phyloP scores from a whole-genome alignment of 768 basidiomycete species.

The Auriscalpium microsporum region DNA sequence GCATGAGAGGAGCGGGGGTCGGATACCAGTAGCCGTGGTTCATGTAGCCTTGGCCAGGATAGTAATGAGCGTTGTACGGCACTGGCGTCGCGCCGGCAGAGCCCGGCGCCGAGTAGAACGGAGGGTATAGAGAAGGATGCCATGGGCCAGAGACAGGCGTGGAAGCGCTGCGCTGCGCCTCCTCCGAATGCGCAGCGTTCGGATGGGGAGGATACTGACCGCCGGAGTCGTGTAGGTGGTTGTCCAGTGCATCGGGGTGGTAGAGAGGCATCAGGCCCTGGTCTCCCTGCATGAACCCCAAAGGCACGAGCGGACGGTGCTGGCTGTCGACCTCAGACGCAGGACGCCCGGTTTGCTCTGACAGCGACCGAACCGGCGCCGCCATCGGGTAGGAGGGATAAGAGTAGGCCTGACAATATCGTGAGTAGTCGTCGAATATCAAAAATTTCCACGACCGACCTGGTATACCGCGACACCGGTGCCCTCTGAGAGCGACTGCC shows the following conservation, averaged over 20 bases:
- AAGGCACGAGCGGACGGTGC: constrained; percentile 53
- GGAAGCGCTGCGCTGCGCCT: constrained; percentile 8
- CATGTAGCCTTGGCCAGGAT: too few relatives aligned
- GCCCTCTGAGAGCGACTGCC: too few relatives aligned
- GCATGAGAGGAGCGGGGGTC: too few relatives aligned
- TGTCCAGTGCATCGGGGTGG: constrained; percentile 54
- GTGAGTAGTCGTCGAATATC: neutral
- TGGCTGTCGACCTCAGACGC: neutral
- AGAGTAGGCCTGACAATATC: neutral
- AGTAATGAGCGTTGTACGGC: too few relatives aligned
- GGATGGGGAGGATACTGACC: constrained; percentile 27
- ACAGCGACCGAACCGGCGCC: neutral
- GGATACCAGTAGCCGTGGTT: too few relatives aligned
- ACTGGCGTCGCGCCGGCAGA: neutral
- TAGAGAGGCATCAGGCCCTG: constrained; percentile 67
- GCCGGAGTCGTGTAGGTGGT: constrained; percentile 36
- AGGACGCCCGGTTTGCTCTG: neutral
- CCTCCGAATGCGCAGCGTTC: constrained; percentile 21
- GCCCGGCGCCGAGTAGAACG: neutral
- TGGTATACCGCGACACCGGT: too few relatives aligned
- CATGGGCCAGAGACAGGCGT: neutral
- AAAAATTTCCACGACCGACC: too few relatives aligned
- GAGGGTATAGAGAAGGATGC: neutral
- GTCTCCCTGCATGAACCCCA: constrained; percentile 65
- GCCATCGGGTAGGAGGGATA: too few relatives aligned